Conservation (phyloP, 805 yeast species). For the Candida xyloterini region DNA sequence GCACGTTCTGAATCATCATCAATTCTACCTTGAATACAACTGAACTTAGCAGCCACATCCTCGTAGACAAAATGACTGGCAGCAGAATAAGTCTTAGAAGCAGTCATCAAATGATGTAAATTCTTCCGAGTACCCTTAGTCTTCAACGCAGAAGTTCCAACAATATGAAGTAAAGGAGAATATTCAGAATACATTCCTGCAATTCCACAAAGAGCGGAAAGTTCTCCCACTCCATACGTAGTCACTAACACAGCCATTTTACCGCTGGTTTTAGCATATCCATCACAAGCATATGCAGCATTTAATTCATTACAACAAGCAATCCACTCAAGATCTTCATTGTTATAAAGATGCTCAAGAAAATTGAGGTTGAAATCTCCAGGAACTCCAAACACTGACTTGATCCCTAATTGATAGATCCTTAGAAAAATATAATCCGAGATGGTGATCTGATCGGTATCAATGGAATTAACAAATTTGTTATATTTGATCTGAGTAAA, state of each 20-base stretch:
- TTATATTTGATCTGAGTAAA: conserved; percentile 5
- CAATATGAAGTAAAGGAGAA: conserved; percentile 47
- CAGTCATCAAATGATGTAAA: conserved; percentile 62
- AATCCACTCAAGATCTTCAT: conserved; percentile 32
- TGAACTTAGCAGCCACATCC: conserved; percentile 53
- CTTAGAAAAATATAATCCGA: conserved; percentile 48
- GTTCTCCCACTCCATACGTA: conserved; percentile 52
- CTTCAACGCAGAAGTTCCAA: conserved; percentile 40
- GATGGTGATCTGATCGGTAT: conserved; percentile 23
- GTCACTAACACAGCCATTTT: conserved; percentile 41
- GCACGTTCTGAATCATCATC: conserved; percentile 43
- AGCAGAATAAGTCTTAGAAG: conserved; percentile 41
- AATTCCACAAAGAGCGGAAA: conserved; percentile 48
- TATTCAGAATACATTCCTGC: conserved; percentile 49
- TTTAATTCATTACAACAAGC: conserved; percentile 53
- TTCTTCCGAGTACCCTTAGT: conserved; percentile 21
- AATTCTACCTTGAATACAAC: conserved; percentile 53
- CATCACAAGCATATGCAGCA: conserved; percentile 50
- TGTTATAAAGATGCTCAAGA: conserved; percentile 43
- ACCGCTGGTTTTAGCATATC: conserved; percentile 39
- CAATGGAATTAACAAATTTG: conserved; percentile 6
- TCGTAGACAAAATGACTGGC: conserved; percentile 71
- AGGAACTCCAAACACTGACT: conserved; percentile 54
- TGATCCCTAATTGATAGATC: conserved; percentile 41
- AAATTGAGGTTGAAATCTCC: conserved; percentile 57